Base-by-base conservation (phyloP, 148 eudicot species). In the Talinum fruticosum region DNA sequence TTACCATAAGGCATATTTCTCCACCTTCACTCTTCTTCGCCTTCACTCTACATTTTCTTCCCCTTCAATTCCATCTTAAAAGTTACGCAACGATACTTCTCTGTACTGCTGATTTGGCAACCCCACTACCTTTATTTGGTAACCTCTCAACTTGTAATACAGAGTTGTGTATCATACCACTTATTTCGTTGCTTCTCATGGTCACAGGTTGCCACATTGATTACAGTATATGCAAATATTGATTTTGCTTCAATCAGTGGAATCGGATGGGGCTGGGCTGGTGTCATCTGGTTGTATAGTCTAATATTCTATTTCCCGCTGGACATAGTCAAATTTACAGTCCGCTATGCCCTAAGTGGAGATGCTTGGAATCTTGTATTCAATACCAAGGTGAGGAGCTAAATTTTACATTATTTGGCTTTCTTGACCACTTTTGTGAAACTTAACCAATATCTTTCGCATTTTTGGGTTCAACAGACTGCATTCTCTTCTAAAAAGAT, bases 241-340 rank as follows among this genome's bases (percentile, higher is more conserved):
- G 72, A 36, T 76, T 91, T 91, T 84, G 93, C 96, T 83, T 87
- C 91, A 34, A 89, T 91, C 34, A 79, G 83, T 32, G 96, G 96
- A 74, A 88, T 91, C 34, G 93, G 96, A 59, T 91, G 96, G 91
- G 87, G 91, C 24, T 89, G 96, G 96, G 91, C 91, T 68, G 96
- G 93, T 75, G 87, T 89, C 72, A 91, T 89, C 71, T 91, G 96
- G 96, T 65, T 91, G 71, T 91, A 89, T 69, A 86, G 90, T 83
- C 77, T 91, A 78, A 74, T 89, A 37, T 91, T 91, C 83, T 91
- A 89, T 79, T 36, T 91, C 54, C 91, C 93, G 33, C 91, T 89
- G 0, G 93, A 91, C 49, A 66, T 91, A 19, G 87, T 91, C 81
- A 91, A 91, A 82, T 89, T 91, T 78, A 54, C 74, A 5, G 85